A percentile compares a stretch with the other conserved stretches of the same genome.
These are phyloP conservation scores for Silene noctiflora DNA, from an alignment of 179 eudicot genomes.

Conservation along the genomic window DNA sequence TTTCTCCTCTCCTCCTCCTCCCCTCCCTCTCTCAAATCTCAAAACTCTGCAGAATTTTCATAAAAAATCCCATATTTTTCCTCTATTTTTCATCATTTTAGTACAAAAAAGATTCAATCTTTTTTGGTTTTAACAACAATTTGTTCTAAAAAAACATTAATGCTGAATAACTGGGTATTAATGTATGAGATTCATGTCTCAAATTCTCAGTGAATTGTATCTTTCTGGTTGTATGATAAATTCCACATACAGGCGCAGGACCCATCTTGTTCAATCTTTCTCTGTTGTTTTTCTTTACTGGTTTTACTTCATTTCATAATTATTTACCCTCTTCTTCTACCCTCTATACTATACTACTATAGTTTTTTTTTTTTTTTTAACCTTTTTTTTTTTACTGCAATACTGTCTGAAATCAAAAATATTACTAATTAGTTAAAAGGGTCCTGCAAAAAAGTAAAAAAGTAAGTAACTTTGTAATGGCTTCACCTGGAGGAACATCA, in stretches of 20 bases:
- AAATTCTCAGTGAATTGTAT: slow-evolving; percentile 46
- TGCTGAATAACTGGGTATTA: slow-evolving; percentile 35
- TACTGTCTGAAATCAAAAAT: neutral
- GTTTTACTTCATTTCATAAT: slow-evolving; percentile 49
- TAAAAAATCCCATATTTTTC: neutral
- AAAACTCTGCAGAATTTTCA: neutral
- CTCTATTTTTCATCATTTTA: neutral
- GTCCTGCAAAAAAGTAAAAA: neutral
- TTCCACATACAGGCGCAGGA: slow-evolving; percentile 51
- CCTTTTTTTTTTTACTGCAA: neutral
- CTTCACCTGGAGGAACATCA: slow-evolving; percentile 37
- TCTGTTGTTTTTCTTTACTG: slow-evolving; percentile 53
- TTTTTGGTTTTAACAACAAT: neutral
- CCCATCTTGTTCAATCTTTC: slow-evolving; percentile 53
- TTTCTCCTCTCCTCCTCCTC: slow-evolving; percentile 16
- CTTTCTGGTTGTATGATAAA: slow-evolving; percentile 50
- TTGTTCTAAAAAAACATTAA: slow-evolving; percentile 26
- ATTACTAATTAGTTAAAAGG: no score
- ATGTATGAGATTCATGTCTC: slow-evolving; percentile 54
- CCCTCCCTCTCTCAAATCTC: neutral
- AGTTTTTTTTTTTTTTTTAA: neutral
- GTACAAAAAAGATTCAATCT: slow-evolving; percentile 9
- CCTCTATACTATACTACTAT: slow-evolving; percentile 17
- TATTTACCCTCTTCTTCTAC: neutral
- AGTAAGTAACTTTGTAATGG: slow-evolving; percentile 20